Base-by-base conservation (phyloP, 1,284 basidiomycete species). In the Rhodotorula sp. region DNA sequence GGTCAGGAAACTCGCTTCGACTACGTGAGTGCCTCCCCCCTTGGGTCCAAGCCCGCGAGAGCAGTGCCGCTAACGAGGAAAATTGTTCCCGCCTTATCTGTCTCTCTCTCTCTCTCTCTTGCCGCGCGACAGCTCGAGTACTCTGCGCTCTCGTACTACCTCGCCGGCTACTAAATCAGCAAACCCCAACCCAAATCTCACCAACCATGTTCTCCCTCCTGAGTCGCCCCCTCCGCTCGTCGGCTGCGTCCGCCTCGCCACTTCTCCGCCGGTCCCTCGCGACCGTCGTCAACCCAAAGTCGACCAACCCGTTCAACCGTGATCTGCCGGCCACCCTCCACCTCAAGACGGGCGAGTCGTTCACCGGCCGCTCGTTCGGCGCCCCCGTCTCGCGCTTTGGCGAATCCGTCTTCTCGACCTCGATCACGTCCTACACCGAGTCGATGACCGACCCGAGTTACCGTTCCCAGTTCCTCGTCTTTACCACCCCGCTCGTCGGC, bases 401-500 rank as follows among this genome's bases (percentile, higher is more conserved):
- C 72, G 95, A 99, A 84, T 96, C 95, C 4, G 95, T 99, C 44
- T 99, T 99, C 83, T 95, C 93, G 33, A 99, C 95, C 48, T 95
- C 93, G 64, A 99, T 99, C 81, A 99, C 96, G 12, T 96, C 93
- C 66, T 99, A 99, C 82, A 98, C 95, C 66, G 96, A 99, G 83
- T 97, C 94, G 22, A 96, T 99, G 93, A 99, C 95, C 59, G 95
- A 99, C 80, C 95, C 95, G 10, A 99, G 96, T 15, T 99, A 99
- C 83, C 91, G 93, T 49, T 91, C 93, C 65, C 96, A 99, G 83
- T 93, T 99, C 77, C 87, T 99, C 72, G 94, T 98, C 70, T 99
- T 99, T 84, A 99, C 95, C 42, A 91, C 95, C 7, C 95, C 96
- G 33, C 87, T 99, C 82, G 97, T 99, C 76, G 96, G 96, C 62